phyloP scores from a whole-genome alignment of 345 rosid genomes.

The Pistacia vera region DNA sequence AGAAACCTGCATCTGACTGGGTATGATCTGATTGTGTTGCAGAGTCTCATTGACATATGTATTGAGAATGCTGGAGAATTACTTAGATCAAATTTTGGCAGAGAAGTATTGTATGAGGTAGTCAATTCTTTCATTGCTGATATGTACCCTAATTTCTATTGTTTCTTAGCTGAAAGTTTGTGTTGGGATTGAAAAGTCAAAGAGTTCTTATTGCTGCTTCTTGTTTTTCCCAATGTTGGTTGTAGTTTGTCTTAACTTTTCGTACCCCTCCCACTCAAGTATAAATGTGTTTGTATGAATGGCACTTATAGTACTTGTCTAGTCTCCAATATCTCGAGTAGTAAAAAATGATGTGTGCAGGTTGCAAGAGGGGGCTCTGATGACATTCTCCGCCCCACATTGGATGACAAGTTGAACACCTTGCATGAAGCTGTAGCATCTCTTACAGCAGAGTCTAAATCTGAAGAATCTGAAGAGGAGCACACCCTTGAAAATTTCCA shows the following conservation, averaged over 20 bases:
- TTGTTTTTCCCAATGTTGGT: background rate
- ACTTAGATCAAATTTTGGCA: conserved; percentile 73
- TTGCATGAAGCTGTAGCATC: conserved; percentile 67
- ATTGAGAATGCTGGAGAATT: conserved; percentile 66
- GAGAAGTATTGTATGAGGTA: conserved; percentile 85
- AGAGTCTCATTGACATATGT: conserved; percentile 71
- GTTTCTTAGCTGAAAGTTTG: background rate
- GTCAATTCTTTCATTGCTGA: conserved; percentile 7
- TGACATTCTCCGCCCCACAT: conserved; percentile 58
- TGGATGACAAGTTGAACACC: conserved; percentile 58
- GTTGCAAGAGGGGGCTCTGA: conserved; percentile 69
- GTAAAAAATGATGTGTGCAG: conserved; percentile 33
- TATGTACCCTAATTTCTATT: background rate
- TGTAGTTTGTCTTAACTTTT: background rate
- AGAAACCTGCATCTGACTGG: background rate
- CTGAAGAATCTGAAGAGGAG: conserved; percentile 51
- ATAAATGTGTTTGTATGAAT: background rate
- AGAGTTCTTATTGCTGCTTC: background rate
- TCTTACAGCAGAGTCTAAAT: conserved; percentile 63
- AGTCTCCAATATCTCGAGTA: background rate
- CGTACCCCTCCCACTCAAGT: background rate
- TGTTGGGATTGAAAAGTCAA: background rate
- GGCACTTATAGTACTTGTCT: background rate
- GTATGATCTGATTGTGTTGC: conserved; percentile 34
- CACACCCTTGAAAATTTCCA: conserved; percentile 85